A percentile compares a stretch with the other conserved stretches of the same genome.
Conservation (phyloP, 352 stramenopile genomes). For the Phytophthora parvispora region DNA sequence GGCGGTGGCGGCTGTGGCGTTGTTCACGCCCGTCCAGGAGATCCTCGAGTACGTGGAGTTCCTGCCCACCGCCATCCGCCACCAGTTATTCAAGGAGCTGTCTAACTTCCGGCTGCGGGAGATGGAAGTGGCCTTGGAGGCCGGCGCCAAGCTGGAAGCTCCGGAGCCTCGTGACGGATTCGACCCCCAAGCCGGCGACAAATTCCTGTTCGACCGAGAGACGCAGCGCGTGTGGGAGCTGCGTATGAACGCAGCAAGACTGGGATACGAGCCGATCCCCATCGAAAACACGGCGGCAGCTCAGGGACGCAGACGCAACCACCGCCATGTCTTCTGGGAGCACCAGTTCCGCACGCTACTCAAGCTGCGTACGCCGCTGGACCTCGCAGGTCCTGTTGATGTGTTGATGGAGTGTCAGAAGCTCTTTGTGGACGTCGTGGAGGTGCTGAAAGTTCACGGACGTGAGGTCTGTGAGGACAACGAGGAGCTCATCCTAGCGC, state of each 20-base stretch:
- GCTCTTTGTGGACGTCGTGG: constrained; percentile 71
- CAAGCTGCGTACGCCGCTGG: constrained; percentile 35
- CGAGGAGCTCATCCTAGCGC: constrained; percentile 45
- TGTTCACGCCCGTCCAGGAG: constrained; percentile 42
- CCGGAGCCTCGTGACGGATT: constrained; percentile 25
- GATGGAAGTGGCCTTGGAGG: constrained; percentile 57
- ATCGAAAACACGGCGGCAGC: constrained; percentile 25
- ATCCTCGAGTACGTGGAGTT: constrained; percentile 54
- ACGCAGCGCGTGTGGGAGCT: constrained; percentile 41
- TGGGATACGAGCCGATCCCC: constrained; percentile 9
- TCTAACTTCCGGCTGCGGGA: constrained; percentile 52
- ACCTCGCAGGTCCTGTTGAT: constrained; percentile 5
- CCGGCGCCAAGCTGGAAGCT: constrained; percentile 10
- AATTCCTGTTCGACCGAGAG: constrained; percentile 53
- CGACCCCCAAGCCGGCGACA: constrained; percentile 28
- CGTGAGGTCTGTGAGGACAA: constrained; percentile 71
- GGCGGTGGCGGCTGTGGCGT: constrained; percentile 36
- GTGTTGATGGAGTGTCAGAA: constrained; percentile 8
- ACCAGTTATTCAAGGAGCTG: constrained; percentile 53
- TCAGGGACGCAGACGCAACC: constrained; percentile 43
- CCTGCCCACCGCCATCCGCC: constrained; percentile 48
- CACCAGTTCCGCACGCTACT: constrained; percentile 62
- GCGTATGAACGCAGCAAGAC: constrained; percentile 26
- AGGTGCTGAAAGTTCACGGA: constrained; percentile 67
- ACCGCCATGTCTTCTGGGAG: constrained; percentile 64